Percentiles rank a stretch among this genome's conserved stretches.
Conservation (phyloP, 2,329 filamentous ascomycete species). For the Ascochyta fabae region DNA sequence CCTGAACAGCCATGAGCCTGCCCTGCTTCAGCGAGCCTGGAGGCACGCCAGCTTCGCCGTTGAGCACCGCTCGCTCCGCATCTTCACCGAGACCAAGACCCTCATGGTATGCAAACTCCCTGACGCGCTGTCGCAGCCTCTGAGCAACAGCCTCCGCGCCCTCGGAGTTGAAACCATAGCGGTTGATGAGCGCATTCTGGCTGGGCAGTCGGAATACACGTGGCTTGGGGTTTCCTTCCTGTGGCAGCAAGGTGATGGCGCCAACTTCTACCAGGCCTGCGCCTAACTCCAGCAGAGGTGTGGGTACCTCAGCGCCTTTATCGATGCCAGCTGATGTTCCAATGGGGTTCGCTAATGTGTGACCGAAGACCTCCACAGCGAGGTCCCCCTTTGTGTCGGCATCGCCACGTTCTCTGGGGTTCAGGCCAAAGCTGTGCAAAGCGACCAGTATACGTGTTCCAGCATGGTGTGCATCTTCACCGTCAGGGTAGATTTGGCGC, state of each 20-base stretch:
- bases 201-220: slow-evolving; percentile 86
- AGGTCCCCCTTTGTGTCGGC: slow-evolving; percentile 61
- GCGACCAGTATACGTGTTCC: slow-evolving; percentile 74
- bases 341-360: slow-evolving; percentile 80
- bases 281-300: slow-evolving; percentile 82
- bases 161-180: slow-evolving; percentile 92
- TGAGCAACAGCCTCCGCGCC: slow-evolving; percentile 88
- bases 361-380: slow-evolving; percentile 74
- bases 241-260: slow-evolving; percentile 84
- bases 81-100: slow-evolving; percentile 68
- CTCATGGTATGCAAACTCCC: slow-evolving; percentile 73
- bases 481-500: slow-evolving; percentile 72
- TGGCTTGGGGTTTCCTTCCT: slow-evolving; percentile 85
- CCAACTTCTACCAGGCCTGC: slow-evolving; percentile 90
- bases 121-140: slow-evolving; percentile 76
- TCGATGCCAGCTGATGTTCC: slow-evolving; percentile 95
- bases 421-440: slow-evolving; percentile 75
- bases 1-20: slow-evolving; percentile 83
- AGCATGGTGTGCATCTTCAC: slow-evolving; percentile 89
- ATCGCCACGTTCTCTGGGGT: slow-evolving; percentile 81
- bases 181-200: slow-evolving; percentile 89
- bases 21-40: slow-evolving; percentile 80
- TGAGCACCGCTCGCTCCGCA: slow-evolving; percentile 74
- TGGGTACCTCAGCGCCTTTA: slow-evolving; percentile 89
- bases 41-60: slow-evolving; percentile 78